Evolutionary conservation across 106 monocot species (phyloP), one percentile per base, ranked within the genome.

Genomic region (Dendrobium chrysotoxum): DNA sequence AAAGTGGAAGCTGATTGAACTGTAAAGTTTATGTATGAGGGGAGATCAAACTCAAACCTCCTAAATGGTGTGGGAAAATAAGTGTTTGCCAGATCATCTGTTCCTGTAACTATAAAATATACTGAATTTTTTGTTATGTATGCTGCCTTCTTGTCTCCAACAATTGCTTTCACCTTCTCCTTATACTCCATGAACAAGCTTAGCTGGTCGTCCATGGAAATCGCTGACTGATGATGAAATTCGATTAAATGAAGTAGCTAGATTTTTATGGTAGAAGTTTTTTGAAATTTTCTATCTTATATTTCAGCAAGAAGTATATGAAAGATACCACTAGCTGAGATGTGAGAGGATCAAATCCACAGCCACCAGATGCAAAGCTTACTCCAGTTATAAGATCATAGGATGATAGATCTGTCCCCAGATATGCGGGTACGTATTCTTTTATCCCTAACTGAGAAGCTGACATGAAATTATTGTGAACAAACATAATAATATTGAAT

Each of bases 291-390:
- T 12, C 26, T 65, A 7, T 23, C 64, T 25, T 7, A 25, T 23
- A 65, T n/a, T 65, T 26, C 2, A 10, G 64, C 5, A 65, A 65
- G 15, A 50, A 3, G 67, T 54, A 61, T 58, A n/a, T 53, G 25
- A 77, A n/a, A 70, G 31, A 75, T 84, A 93, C 93, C 84, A 78
- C 84, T 4, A 92, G 6, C 18, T 80, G 67, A 4, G 91, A 66
- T 8, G 96, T 96, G 57, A 93, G 83, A 10, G 96, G 96, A 68
- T 96, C 96, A 75, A 79, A 93, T 76, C 93, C 96, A 9, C 80
- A 77, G 0, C 86, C 96, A 18, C 93, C 93, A 3, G 93, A 96
- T n/a, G 96, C 96, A 41, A 96, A 96, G 86, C 93, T 96, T 4
- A 96, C 90, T 21, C 96, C 93, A 17, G 93, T 96, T 66, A 90